phyloP scores from a whole-genome alignment of 2,329 filamentous ascomycete species.

The Ophiostoma ulmi region DNA sequence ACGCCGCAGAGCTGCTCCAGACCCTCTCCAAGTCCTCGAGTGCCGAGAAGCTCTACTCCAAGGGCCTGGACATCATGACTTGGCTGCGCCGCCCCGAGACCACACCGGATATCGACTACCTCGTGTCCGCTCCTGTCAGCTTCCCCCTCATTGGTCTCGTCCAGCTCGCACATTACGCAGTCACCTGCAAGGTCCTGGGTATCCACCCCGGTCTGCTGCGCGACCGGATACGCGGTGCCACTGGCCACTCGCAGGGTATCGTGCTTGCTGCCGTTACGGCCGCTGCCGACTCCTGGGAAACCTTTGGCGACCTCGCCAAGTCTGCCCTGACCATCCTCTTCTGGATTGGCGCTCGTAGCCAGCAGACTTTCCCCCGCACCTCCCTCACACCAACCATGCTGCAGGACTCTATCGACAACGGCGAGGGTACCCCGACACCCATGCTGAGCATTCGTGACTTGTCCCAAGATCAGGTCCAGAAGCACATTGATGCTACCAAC shows the following conservation, averaged over 20 bases:
- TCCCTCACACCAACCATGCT: conserved; percentile 86
- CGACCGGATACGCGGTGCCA: conserved; percentile 78
- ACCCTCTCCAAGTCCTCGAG: conserved; percentile 74
- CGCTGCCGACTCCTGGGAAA: conserved; percentile 87
- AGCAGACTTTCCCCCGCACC: conserved; percentile 93
- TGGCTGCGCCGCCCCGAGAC: conserved; percentile 88
- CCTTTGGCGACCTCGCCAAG: conserved; percentile 72
- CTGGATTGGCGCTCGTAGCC: conserved; percentile 96
- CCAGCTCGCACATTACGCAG: conserved; percentile 90
- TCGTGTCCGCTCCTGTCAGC: conserved; percentile 91
- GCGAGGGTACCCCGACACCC: conserved; percentile 90
- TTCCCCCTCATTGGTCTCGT: conserved; percentile 93
- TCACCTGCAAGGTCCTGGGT: conserved; percentile 87
- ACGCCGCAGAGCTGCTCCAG: conserved; percentile 82
- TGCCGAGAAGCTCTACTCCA: conserved; percentile 92
- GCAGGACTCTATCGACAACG: conserved; percentile 87
- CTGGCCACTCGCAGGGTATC: conserved; percentile 94
- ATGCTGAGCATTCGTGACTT: conserved; percentile 98
- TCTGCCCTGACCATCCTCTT: conserved; percentile 89
- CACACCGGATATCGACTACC: conserved; percentile 89
- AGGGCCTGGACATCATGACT: conserved; percentile 89
- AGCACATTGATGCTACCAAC: conserved; percentile 95
- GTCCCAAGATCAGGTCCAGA: conserved; percentile 80
- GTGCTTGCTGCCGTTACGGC: conserved; percentile 90
- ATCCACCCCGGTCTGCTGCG: conserved; percentile 83